phyloP scores from a whole-genome alignment of 345 rosid genomes.

The Syzygium aromaticum region DNA sequence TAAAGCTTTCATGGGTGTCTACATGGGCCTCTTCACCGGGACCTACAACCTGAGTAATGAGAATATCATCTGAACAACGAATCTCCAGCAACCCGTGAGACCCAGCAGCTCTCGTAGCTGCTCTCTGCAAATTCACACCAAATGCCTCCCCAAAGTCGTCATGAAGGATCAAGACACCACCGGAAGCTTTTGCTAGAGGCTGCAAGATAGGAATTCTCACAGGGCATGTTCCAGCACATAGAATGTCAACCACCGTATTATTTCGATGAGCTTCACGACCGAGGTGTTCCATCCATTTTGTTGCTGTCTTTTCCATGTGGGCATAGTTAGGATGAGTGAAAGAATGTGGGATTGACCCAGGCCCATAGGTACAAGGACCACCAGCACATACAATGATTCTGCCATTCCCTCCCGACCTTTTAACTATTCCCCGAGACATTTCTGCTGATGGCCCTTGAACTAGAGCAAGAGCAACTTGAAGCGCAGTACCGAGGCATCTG shows the following conservation, averaged over 20 bases:
- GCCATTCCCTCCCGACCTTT: conserved; percentile 85
- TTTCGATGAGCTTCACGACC: conserved; percentile 72
- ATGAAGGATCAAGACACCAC: conserved; percentile 93
- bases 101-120: conserved; percentile 78
- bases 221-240: conserved; percentile 98
- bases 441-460: conserved; percentile 93
- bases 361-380: conserved; percentile 92
- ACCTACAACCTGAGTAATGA: conserved; percentile 86
- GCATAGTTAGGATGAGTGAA: conserved; percentile 80
- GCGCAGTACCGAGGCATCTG: conserved; percentile 83
- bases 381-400: conserved; percentile 90
- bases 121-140: conserved; percentile 94
- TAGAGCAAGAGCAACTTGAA: conserved; percentile 85
- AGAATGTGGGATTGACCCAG: conserved; percentile 88
- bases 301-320: conserved; percentile 75
- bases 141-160: conserved; percentile 99
- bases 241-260: conserved; percentile 77
- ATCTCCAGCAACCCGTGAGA: conserved; percentile 84
- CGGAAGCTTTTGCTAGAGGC: conserved; percentile 93
- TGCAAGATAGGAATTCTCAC: conserved; percentile 78
- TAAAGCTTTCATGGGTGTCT: conserved; percentile 67
- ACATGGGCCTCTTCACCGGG: conserved; percentile 92
- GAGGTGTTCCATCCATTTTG: conserved; percentile 79
- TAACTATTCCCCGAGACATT: conserved; percentile 74
- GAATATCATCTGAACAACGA: conserved; percentile 91